Conservation (phyloP, 2,329 filamentous ascomycete genomes). For the Pyricularia sp. region DNA sequence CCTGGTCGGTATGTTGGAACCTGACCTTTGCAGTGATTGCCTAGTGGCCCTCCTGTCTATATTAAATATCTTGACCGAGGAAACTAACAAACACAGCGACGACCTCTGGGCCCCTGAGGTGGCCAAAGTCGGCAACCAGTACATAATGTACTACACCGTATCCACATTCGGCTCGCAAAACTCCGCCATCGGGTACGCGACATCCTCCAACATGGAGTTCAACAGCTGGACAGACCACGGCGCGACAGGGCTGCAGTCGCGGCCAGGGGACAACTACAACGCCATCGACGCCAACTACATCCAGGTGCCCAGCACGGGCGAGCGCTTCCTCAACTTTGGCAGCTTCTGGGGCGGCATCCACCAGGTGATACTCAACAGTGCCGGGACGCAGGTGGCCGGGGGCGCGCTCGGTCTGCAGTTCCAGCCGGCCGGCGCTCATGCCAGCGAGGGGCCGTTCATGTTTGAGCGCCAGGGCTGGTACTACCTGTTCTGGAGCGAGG, state of each 20-base stretch:
- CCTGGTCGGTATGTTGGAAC: conserved; percentile 11
- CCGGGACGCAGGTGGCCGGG: conserved; percentile 13
- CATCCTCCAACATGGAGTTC: conserved; percentile 31
- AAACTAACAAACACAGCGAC: not conserved
- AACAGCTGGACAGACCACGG: conserved; percentile 51
- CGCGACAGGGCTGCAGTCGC: conserved; percentile 35
- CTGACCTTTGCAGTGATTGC: too few relatives aligned
- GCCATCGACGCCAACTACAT: conserved; percentile 48
- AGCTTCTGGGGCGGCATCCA: conserved; percentile 57
- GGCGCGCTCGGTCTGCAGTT: conserved; percentile 25
- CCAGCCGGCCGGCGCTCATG: conserved; percentile 8
- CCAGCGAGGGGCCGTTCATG: conserved; percentile 43
- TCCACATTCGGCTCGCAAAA: conserved; percentile 45
- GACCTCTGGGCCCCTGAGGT: conserved; percentile 44
- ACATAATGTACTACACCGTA: conserved; percentile 54
- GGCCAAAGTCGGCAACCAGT: conserved; percentile 38
- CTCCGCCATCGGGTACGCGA: conserved; percentile 45
- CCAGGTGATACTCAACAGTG: conserved; percentile 36
- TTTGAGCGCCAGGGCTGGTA: conserved; percentile 43
- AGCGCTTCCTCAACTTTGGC: conserved; percentile 46
- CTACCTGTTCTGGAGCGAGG: conserved; percentile 51
- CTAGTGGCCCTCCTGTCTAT: too few relatives aligned
- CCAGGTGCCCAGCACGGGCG: conserved; percentile 22
- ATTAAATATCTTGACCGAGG: too few relatives aligned
- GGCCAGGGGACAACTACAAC: conserved; percentile 34